These are phyloP conservation scores for Cryptosporidium ryanae DNA, from an alignment of 169 alveolate species.

Conservation along the genomic window DNA sequence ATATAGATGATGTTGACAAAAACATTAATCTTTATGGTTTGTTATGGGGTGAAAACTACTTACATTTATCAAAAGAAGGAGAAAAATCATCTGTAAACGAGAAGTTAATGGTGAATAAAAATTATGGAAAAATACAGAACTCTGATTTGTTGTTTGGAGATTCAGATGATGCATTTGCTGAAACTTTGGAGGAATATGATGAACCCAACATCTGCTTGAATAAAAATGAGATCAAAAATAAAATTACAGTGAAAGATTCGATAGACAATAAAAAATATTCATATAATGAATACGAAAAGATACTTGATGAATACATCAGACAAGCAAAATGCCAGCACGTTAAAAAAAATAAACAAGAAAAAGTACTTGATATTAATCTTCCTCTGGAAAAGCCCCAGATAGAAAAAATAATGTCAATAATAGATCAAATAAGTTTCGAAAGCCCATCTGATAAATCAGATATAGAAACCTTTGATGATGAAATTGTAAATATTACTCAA, in stretches of 20 bases:
- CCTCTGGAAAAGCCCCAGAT: slow-evolving; percentile 23
- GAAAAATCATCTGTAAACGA: no score
- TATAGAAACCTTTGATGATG: neutral
- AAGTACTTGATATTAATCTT: neutral
- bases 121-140: no score
- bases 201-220: neutral
- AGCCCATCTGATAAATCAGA: neutral
- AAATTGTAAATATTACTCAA: neutral
- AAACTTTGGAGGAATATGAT: slow-evolving; percentile 43
- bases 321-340: neutral
- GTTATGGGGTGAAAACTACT: slow-evolving; percentile 41
- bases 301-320: slow-evolving; percentile 51
- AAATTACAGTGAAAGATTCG: neutral
- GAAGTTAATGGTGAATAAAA: no score
- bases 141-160: neutral
- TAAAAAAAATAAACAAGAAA: neutral
- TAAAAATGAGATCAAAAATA: neutral
- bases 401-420: slow-evolving; percentile 43
- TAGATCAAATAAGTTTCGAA: slow-evolving; percentile 36
- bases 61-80: no score
- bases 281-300: slow-evolving; percentile 32
- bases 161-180: slow-evolving; percentile 6
- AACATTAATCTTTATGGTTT: slow-evolving; percentile 10
- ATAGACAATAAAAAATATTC: neutral
- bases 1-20: slow-evolving; percentile 17